phyloP scores from a whole-genome alignment of 129 eudicot genomes.

The Tanacetum coccineum region DNA sequence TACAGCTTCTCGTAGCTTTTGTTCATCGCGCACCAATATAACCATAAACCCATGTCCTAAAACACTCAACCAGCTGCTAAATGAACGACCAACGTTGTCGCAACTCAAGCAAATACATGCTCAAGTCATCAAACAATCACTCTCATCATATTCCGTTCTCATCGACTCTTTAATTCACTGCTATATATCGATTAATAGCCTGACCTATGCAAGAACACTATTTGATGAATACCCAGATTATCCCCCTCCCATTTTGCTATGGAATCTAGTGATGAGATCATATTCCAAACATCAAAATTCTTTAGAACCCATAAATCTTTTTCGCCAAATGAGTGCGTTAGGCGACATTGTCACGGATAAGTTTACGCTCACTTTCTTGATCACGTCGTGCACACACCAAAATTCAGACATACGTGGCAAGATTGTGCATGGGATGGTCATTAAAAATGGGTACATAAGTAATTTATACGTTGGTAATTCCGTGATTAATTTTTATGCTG shows the following conservation, averaged over 20 bases:
- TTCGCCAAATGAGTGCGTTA: slow-evolving; percentile 39
- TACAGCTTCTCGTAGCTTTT: slow-evolving; percentile 20
- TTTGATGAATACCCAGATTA: slow-evolving; percentile 45
- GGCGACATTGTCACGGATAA: slow-evolving; percentile 44
- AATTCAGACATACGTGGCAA: slow-evolving; percentile 34
- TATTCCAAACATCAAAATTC: slow-evolving; percentile 55
- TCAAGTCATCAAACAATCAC: slow-evolving; percentile 37
- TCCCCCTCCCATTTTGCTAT: slow-evolving; percentile 54
- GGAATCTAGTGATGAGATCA: slow-evolving; percentile 71
- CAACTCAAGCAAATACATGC: slow-evolving; percentile 70
- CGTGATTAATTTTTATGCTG: slow-evolving; percentile 52
- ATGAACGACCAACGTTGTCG: slow-evolving; percentile 44
- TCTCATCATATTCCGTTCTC: slow-evolving; percentile 34
- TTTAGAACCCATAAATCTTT: slow-evolving; percentile 42
- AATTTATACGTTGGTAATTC: slow-evolving; percentile 66
- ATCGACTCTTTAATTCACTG: slow-evolving; percentile 72
- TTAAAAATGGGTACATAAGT: slow-evolving; percentile 45
- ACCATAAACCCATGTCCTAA: slow-evolving; percentile 35
- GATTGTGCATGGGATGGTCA: slow-evolving; percentile 57
- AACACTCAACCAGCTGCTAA: slow-evolving; percentile 44
- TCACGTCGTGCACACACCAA: slow-evolving; percentile 72
- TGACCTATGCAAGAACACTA: slow-evolving; percentile 45
- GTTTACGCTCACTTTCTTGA: slow-evolving; percentile 68
- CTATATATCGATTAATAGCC: slow-evolving; percentile 41
- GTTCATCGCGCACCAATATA: slow-evolving; percentile 22